Percentiles rank a stretch among this genome's conserved stretches.
Evolutionary conservation across 345 rosid genomes (phyloP).

Genomic region (Salix suchowensis): DNA sequence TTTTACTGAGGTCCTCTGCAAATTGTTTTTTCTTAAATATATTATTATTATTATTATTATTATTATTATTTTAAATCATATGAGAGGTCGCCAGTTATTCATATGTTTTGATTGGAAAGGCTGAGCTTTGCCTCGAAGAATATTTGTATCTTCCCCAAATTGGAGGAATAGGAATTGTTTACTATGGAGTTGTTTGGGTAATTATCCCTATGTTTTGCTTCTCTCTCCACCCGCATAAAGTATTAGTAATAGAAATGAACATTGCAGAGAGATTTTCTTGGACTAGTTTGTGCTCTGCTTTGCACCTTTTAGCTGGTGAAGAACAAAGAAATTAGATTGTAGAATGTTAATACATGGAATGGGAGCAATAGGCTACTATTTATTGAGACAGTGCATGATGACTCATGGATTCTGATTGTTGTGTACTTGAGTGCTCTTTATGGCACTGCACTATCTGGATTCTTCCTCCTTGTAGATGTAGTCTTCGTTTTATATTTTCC

Average conservation of each 20-base stretch:
- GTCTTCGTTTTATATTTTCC: slow-evolving; percentile 5
- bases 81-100: background rate
- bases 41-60: no score
- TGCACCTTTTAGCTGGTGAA: no score
- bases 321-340: no score
- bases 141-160: no score
- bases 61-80: no score
- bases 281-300: background rate
- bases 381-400: background rate
- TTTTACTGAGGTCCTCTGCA: no score
- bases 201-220: background rate
- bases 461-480: background rate
- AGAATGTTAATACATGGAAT: background rate
- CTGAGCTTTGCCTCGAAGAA: no score
- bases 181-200: background rate
- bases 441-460: background rate
- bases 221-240: background rate
- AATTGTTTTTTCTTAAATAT: no score
- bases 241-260: background rate
- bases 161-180: no score
- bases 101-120: background rate
- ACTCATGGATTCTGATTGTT: background rate
- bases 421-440: background rate
- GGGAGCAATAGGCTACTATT: background rate
- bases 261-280: background rate